Conservation (phyloP, 306 rosid genomes). For the Malus fusca region DNA sequence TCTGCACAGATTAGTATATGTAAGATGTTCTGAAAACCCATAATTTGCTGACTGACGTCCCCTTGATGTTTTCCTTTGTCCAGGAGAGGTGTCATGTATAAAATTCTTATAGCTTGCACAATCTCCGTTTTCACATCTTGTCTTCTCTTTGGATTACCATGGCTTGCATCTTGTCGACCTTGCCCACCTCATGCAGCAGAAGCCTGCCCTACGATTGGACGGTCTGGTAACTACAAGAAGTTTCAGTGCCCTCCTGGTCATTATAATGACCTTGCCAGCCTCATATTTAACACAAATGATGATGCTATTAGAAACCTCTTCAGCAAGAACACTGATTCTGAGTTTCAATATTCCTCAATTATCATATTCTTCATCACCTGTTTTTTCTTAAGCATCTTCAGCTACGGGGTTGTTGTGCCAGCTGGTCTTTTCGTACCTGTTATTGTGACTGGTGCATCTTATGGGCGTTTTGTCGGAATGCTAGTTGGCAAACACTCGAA, state of each 20-base stretch:
- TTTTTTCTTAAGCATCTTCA: conserved; percentile 62
- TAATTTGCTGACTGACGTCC: conserved; percentile 15
- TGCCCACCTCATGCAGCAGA: conserved; percentile 70
- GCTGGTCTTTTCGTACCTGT: conserved; percentile 88
- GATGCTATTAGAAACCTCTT: conserved; percentile 89
- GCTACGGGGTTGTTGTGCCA: conserved; percentile 85
- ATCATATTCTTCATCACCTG: conserved; percentile 60
- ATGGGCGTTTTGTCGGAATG: conserved; percentile 88
- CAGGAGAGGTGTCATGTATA: conserved; percentile 71
- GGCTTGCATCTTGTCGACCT: conserved; percentile 68
- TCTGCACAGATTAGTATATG: background rate
- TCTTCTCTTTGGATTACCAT: conserved; percentile 93
- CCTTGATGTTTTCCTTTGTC: conserved; percentile 14
- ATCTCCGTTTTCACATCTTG: conserved; percentile 77
- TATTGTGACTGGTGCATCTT: conserved; percentile 91
- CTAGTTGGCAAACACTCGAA: conserved; percentile 40
- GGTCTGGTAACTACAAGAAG: conserved; percentile 97
- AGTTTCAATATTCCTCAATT: conserved; percentile 54
- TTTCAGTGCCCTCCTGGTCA: conserved; percentile 70
- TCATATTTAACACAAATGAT: conserved; percentile 88
- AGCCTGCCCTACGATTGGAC: conserved; percentile 89
- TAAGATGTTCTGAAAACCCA: background rate
- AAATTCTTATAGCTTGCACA: conserved; percentile 58
- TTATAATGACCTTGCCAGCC: conserved; percentile 96
- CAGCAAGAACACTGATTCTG: conserved; percentile 61